Evolutionary conservation across 768 basidiomycete genomes (phyloP).

Genomic region (Dictyophora rubrovolvata): DNA sequence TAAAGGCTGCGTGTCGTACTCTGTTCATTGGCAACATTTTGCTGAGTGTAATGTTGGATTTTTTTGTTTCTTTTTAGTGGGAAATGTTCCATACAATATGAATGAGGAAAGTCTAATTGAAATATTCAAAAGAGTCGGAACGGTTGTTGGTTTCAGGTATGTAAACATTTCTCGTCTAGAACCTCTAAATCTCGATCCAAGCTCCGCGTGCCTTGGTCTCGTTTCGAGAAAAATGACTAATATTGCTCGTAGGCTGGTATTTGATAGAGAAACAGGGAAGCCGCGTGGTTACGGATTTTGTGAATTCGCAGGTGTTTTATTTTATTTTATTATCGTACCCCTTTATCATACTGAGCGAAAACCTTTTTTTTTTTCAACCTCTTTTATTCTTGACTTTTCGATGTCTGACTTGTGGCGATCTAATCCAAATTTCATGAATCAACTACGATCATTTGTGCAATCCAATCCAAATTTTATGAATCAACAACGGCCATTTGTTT

Average conservation of each 20-base stretch:
- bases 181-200: background rate
- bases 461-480: slow-evolving; percentile 20
- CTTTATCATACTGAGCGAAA: slow-evolving; percentile 27
- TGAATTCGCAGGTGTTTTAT: slow-evolving; percentile 76
- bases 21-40: background rate
- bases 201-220: slow-evolving; percentile 9
- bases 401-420: slow-evolving; percentile 6
- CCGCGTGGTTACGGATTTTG: slow-evolving; percentile 91
- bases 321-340: slow-evolving; percentile 21
- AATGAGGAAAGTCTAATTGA: slow-evolving; percentile 83
- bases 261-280: slow-evolving; percentile 89
- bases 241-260: slow-evolving; percentile 54
- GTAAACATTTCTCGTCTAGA: background rate
- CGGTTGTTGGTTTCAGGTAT: slow-evolving; percentile 82
- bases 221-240: background rate
- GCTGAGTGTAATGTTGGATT: background rate
- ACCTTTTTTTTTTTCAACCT: slow-evolving; percentile 4
- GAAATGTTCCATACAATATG: slow-evolving; percentile 88
- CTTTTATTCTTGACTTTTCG: background rate
- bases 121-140: slow-evolving; percentile 81
- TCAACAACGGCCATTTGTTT: slow-evolving; percentile 10
- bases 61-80: slow-evolving; percentile 35
- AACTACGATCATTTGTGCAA: slow-evolving; percentile 10
- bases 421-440: slow-evolving; percentile 21
- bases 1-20: slow-evolving; percentile 21